Conservation (phyloP, 2,329 filamentous ascomycete species). For the Anthostomella pinea region DNA sequence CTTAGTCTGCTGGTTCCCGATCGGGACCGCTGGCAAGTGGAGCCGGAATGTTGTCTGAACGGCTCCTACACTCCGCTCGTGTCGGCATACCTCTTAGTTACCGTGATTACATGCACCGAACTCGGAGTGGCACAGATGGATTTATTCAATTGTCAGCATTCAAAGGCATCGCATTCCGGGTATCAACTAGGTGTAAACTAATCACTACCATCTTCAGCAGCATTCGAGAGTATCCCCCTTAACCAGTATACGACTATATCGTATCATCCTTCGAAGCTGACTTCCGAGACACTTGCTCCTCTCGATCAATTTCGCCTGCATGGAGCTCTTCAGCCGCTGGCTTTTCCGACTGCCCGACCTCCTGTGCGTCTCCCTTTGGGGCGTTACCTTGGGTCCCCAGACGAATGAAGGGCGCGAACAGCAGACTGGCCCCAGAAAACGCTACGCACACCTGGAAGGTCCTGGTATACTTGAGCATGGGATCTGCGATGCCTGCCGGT, state of each 20-base stretch:
- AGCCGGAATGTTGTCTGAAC: no score
- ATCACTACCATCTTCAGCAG: no score
- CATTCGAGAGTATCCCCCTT: no score
- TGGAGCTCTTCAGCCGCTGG: slow-evolving; percentile 3
- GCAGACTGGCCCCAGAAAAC: slow-evolving; percentile 40
- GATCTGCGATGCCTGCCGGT: slow-evolving; percentile 33
- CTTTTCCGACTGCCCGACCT: slow-evolving; percentile 8
- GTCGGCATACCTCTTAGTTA: no score
- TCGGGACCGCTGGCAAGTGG: no score
- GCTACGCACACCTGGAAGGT: slow-evolving; percentile 49
- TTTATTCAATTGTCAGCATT: no score
- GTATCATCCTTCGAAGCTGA: not conserved
- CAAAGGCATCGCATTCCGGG: no score
- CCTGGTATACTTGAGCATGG: slow-evolving; percentile 47
- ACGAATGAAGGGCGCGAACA: slow-evolving; percentile 50
- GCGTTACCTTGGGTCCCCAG: slow-evolving; percentile 50
- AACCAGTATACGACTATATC: no score
- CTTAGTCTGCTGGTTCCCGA: not conserved
- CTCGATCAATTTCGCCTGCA: slow-evolving; percentile 4
- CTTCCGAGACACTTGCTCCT: not conserved
- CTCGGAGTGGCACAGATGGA: no score
- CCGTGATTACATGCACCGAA: no score
- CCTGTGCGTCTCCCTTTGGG: slow-evolving; percentile 16
- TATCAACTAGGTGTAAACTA: not conserved
- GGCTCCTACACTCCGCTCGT: no score